phyloP scores from a whole-genome alignment of 768 basidiomycete genomes.

The Pleurotus salmoneostramineus region DNA sequence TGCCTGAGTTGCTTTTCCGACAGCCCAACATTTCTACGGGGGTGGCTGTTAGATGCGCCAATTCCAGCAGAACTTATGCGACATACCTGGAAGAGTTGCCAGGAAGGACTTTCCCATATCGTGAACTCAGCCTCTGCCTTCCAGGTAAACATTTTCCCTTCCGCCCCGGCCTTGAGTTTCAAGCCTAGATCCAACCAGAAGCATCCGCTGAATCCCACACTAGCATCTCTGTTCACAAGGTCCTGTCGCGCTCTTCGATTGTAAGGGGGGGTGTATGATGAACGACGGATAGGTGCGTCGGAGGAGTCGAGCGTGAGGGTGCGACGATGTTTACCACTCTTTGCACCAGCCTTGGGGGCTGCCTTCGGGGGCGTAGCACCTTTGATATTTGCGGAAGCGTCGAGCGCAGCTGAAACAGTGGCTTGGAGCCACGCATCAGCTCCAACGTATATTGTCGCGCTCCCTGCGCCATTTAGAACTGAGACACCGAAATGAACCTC shows the following conservation, averaged over 20 bases:
- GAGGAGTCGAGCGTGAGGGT: background rate
- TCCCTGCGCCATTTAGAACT: background rate
- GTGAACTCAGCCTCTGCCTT: background rate
- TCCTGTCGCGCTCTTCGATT: background rate
- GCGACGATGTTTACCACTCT: background rate
- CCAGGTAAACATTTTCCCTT: background rate
- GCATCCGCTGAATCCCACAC: background rate
- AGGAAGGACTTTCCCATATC: background rate
- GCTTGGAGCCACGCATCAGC: background rate
- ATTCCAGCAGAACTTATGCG: background rate
- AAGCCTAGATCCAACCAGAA: background rate
- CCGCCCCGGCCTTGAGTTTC: background rate
- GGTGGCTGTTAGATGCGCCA: no score
- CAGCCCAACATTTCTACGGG: constrained; percentile 1
- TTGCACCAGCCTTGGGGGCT: background rate
- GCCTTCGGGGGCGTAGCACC: background rate
- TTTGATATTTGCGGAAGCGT: background rate
- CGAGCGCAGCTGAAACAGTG: background rate
- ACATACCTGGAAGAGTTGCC: background rate
- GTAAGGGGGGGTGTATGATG: background rate
- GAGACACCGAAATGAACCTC: background rate
- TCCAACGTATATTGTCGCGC: background rate
- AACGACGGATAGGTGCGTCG: no score
- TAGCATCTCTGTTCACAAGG: background rate
- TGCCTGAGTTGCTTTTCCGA: background rate